Base-by-base conservation (phyloP, 2,329 filamentous ascomycete genomes). In the Cephalotrichum gorgonifer region DNA sequence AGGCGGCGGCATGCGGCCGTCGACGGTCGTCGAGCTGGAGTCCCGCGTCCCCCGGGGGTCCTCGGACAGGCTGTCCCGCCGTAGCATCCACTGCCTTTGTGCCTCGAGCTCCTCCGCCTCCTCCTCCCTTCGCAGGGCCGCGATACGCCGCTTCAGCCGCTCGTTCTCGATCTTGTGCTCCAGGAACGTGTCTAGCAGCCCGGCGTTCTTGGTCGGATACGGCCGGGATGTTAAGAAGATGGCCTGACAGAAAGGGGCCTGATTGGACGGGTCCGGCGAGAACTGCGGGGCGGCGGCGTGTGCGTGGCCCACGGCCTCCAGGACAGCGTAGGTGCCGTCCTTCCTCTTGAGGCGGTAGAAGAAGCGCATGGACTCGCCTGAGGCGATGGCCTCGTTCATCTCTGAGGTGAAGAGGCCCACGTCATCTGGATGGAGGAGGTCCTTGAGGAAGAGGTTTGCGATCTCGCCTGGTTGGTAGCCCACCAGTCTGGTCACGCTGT, bases 101-200 rank as follows among this genome's bases (percentile, higher is more conserved):
- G 80, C 76, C 50, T 81, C 78, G 51, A 86, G 84, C 15, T 76
- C 74, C 52, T 94, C 90, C 49, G 90, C 86, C 50, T 84, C 81
- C 63, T 96, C 91, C 64, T 96, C 91, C 53, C 79, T 77, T 56
- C 86, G 87, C 49, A 96, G 72, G 65, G 94, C 88, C 17, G 85
- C 82, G 53, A 97, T 95, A 41, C 88, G 81, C 57, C 88, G 85
- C 58, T 81, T 82, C 44, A 97, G 67, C 4, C 90, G 80, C 68
- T 95, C 89, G 59, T 96, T 95, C 64, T 96, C 91, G 49, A 95
- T 91, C 66, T 96, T 96, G 69, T 96, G 90, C 63, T 97, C 91
- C 26, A 97, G 73, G 59, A 96, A 96, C 0, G 89, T 94, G 66
- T 97, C 90, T 20, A 96, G 74, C 11, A 96, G 74, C 3, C 79